phyloP scores from a whole-genome alignment of 169 alveolate genomes.

The Cryptosporidium muris region DNA sequence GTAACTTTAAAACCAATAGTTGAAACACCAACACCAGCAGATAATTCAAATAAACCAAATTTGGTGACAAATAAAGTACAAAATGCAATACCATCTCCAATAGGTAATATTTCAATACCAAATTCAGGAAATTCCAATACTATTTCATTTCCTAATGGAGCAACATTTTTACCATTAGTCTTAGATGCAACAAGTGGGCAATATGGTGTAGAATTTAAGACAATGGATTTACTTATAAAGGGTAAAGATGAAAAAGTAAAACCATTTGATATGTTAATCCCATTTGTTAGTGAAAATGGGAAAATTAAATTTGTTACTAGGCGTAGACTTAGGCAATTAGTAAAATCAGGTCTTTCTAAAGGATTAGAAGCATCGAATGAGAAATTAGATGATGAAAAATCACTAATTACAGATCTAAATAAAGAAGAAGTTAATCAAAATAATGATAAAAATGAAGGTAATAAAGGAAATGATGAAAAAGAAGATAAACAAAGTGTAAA shows the following conservation, averaged over 20 bases:
- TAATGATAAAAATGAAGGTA: background rate
- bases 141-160: conserved; percentile 44
- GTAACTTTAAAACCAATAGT: conserved; percentile 26
- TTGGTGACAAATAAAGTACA: background rate
- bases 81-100: conserved; percentile 15
- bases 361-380: conserved; percentile 10
- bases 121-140: conserved; percentile 2
- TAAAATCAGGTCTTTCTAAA: conserved; percentile 53
- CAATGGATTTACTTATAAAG: conserved; percentile 35
- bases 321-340: conserved; percentile 53
- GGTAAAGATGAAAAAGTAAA: conserved; percentile 46
- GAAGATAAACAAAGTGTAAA: background rate
- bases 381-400: conserved; percentile 17
- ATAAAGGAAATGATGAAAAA: background rate
- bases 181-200: conserved; percentile 65
- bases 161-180: conserved; percentile 49
- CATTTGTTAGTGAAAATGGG: conserved; percentile 52
- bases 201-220: conserved; percentile 60
- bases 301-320: conserved; percentile 59
- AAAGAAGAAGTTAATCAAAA: background rate
- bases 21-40: conserved; percentile 38
- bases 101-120: background rate
- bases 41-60: background rate
- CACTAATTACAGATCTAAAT: background rate
- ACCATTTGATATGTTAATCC: conserved; percentile 64